phyloP scores from a whole-genome alignment of 2,329 filamentous ascomycete species.

The Exophiala lecanii-corni region DNA sequence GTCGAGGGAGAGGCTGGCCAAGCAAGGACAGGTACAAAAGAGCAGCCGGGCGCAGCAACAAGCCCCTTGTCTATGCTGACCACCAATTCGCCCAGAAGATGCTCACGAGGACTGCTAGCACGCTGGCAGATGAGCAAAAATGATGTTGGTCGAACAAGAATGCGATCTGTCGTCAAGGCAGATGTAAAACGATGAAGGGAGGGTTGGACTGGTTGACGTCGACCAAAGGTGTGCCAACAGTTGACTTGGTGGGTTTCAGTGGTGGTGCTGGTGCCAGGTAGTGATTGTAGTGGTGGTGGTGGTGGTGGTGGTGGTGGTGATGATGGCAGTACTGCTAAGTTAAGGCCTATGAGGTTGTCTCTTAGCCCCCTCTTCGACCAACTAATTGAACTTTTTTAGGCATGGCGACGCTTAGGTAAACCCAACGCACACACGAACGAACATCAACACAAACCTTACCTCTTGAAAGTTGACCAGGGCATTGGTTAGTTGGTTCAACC shows the following conservation, averaged over 20 bases:
- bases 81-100: background rate
- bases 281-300: no score
- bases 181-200: constrained; percentile 3
- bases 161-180: constrained; percentile 1
- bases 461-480: no score
- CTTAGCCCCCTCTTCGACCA: no score
- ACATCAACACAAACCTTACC: no score
- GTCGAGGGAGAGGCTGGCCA: constrained; percentile 18
- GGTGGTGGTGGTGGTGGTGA: background rate
- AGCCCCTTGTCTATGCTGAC: background rate
- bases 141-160: background rate
- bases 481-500: no score
- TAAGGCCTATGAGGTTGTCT: no score
- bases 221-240: no score
- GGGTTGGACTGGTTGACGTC: background rate
- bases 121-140: background rate
- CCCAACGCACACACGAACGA: no score
- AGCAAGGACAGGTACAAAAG: background rate
- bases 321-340: background rate
- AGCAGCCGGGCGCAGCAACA: background rate
- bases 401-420: no score
- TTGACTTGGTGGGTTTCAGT: no score
- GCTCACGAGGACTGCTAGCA: background rate
- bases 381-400: no score
- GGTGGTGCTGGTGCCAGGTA: no score